These are phyloP conservation scores for Globisporangium carolinianum DNA, from an alignment of 352 stramenopile genomes.

Conservation along the genomic window DNA sequence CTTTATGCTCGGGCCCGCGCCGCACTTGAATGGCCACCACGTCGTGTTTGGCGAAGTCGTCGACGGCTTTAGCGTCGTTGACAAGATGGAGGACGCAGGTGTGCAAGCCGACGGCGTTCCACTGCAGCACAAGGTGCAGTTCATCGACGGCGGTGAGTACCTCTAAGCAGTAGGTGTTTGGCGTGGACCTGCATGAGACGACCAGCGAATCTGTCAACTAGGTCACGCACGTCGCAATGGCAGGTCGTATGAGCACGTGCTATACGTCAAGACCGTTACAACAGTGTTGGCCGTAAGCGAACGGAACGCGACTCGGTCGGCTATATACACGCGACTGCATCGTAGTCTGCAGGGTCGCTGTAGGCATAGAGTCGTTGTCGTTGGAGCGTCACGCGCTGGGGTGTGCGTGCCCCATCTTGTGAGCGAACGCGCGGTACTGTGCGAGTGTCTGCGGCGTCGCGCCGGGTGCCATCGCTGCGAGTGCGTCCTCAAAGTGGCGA, in stretches of 20 bases:
- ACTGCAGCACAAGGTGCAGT: constrained; percentile 67
- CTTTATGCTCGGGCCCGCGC: constrained; percentile 88
- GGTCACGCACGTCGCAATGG: no score
- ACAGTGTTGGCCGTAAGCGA: no score
- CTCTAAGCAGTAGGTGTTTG: constrained; percentile 16
- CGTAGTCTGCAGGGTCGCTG: no score
- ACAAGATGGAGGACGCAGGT: constrained; percentile 74
- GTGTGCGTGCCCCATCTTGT: constrained; percentile 29
- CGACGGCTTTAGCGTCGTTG: constrained; percentile 75
- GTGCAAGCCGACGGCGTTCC: constrained; percentile 52
- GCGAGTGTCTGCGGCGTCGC: constrained; percentile 46
- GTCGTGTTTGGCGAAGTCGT: constrained; percentile 85
- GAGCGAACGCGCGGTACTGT: constrained; percentile 56
- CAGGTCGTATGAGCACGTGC: no score
- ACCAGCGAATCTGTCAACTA: background rate
- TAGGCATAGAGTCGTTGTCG: no score
- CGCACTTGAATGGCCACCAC: constrained; percentile 78
- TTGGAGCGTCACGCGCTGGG: background rate
- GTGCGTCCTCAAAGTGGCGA: constrained; percentile 51
- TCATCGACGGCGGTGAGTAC: constrained; percentile 70
- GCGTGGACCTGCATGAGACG: background rate
- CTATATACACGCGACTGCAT: no score
- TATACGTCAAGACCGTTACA: no score
- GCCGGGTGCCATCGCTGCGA: constrained; percentile 42
- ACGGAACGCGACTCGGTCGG: no score